These are phyloP conservation scores for Pythium phragmitis DNA, from an alignment of 352 stramenopile species.

Conservation along the genomic window DNA sequence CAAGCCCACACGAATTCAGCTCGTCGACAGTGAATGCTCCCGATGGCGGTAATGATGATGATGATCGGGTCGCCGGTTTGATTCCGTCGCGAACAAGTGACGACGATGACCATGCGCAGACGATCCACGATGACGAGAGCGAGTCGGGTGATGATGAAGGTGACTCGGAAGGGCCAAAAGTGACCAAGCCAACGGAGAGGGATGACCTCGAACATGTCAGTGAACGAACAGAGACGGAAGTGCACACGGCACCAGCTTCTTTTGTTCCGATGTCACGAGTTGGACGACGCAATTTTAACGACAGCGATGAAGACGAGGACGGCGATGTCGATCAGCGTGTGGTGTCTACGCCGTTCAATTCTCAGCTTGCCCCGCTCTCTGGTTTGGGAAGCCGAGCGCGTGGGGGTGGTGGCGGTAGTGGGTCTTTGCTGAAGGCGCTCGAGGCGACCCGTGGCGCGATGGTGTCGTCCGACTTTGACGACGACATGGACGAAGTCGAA, in stretches of 20 bases:
- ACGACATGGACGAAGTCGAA: slow-evolving; percentile 40
- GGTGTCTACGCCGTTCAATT: background rate
- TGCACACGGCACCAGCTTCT: background rate
- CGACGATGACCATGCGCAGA: background rate
- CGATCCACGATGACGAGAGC: background rate
- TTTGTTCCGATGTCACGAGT: background rate
- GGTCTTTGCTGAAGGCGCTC: slow-evolving; percentile 25
- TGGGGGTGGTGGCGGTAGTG: slow-evolving; percentile 1
- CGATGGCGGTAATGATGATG: no score
- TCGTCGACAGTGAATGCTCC: no score
- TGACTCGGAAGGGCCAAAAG: background rate
- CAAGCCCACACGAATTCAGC: no score
- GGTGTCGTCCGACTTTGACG: slow-evolving; percentile 20
- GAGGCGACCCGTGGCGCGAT: slow-evolving; percentile 15
- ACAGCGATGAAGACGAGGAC: slow-evolving; percentile 23
- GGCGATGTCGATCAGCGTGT: background rate
- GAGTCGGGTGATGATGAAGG: background rate
- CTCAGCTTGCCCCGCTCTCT: slow-evolving; percentile 15
- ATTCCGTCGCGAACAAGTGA: background rate
- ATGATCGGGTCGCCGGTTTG: background rate
- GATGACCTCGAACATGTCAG: background rate
- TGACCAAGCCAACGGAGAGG: background rate
- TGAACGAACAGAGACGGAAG: no score
- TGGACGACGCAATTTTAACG: slow-evolving; percentile 20
- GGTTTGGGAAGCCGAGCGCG: background rate